These are phyloP conservation scores for Malus hybrid DNA, from an alignment of 331 rosid genomes.

Conservation along the genomic window DNA sequence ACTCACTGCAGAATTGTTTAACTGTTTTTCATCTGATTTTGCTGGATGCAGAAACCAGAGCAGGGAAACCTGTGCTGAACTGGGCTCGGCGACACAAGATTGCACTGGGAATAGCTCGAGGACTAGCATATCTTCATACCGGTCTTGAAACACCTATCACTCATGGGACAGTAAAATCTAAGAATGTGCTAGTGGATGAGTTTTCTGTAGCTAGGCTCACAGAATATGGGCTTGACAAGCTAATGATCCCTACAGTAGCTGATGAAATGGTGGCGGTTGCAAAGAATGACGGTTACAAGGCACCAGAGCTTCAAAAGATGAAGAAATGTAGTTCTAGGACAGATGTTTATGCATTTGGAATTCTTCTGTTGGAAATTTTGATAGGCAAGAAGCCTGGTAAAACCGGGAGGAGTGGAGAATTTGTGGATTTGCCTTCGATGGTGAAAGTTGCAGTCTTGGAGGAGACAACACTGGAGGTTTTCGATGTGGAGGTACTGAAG, in stretches of 20 bases:
- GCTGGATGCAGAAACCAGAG: slow-evolving; percentile 56
- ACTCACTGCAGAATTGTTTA: not conserved
- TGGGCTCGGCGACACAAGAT: slow-evolving; percentile 96
- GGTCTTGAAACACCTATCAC: slow-evolving; percentile 82
- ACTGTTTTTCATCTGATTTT: slow-evolving; percentile 2
- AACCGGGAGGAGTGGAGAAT: slow-evolving; percentile 57
- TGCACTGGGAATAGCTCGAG: slow-evolving; percentile 81
- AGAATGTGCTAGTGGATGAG: slow-evolving; percentile 83
- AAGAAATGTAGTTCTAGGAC: slow-evolving; percentile 89
- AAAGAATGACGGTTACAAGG: slow-evolving; percentile 78
- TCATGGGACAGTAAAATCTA: slow-evolving; percentile 82
- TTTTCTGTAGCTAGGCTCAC: slow-evolving; percentile 71
- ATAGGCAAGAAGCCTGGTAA: slow-evolving; percentile 90
- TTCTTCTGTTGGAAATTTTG: slow-evolving; percentile 69
- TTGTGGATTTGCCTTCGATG: slow-evolving; percentile 81
- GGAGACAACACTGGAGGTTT: slow-evolving; percentile 95
- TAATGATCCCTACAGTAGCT: slow-evolving; percentile 73
- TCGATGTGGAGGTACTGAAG: slow-evolving; percentile 76
- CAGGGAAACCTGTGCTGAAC: slow-evolving; percentile 84
- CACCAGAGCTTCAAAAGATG: slow-evolving; percentile 92
- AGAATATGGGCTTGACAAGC: slow-evolving; percentile 76
- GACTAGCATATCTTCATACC: slow-evolving; percentile 83
- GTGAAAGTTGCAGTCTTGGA: slow-evolving; percentile 91
- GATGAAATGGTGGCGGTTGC: slow-evolving; percentile 86
- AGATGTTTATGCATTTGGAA: slow-evolving; percentile 84